These are phyloP conservation scores for Crithidia mellificae DNA, from an alignment of 208 protist genomes.

Conservation along the genomic window DNA sequence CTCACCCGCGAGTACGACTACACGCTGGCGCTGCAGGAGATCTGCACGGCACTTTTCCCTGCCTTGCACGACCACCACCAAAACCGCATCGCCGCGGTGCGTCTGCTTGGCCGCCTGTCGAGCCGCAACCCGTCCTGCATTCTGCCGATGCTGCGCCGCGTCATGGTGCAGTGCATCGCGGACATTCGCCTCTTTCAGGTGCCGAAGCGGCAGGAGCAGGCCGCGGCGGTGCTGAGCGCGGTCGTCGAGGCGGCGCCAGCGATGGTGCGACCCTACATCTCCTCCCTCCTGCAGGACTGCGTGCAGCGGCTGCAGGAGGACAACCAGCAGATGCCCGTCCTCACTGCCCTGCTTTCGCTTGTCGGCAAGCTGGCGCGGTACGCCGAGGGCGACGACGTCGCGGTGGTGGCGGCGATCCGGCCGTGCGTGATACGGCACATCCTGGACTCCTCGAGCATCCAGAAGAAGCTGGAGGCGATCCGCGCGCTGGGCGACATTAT, in stretches of 20 bases:
- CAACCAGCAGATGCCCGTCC: slow-evolving; percentile 52
- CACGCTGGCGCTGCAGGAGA: slow-evolving; percentile 77
- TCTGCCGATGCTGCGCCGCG: slow-evolving; percentile 77
- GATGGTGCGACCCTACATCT: slow-evolving; percentile 81
- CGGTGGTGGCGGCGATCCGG: slow-evolving; percentile 59
- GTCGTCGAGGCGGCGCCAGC: slow-evolving; percentile 81
- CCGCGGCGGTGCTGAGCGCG: slow-evolving; percentile 70
- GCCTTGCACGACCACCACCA: slow-evolving; percentile 88
- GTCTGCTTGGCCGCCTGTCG: slow-evolving; percentile 83
- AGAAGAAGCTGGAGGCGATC: slow-evolving; percentile 87
- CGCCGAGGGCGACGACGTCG: slow-evolving; percentile 77
- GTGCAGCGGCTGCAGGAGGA: slow-evolving; percentile 59
- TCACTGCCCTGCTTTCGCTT: slow-evolving; percentile 79
- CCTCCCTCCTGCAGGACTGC: slow-evolving; percentile 75
- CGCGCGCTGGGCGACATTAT: slow-evolving; percentile 84
- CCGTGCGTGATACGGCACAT: slow-evolving; percentile 80
- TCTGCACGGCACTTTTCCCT: slow-evolving; percentile 70
- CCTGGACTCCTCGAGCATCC: slow-evolving; percentile 76
- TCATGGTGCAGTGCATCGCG: slow-evolving; percentile 84
- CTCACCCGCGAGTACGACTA: slow-evolving; percentile 77
- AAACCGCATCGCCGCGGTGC: slow-evolving; percentile 78
- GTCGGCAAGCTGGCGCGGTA: slow-evolving; percentile 83
- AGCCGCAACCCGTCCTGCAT: slow-evolving; percentile 76
- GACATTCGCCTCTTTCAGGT: slow-evolving; percentile 83
- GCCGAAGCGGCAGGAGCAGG: slow-evolving; percentile 82